phyloP scores from a whole-genome alignment of 2,329 filamentous ascomycete genomes.

The Hymenoscyphus fraxineus region DNA sequence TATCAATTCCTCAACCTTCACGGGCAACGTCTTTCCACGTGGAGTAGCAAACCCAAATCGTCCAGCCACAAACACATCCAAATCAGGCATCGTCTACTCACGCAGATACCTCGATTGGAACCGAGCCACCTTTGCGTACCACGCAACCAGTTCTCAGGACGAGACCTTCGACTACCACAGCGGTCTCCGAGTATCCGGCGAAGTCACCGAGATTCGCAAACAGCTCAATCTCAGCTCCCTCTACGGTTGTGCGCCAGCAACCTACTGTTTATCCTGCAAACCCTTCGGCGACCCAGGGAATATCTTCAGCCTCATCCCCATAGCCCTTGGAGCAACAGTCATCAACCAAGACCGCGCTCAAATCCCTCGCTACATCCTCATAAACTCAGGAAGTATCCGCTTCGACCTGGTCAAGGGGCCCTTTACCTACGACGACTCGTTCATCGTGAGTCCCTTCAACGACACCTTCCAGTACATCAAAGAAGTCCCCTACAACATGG shows the following conservation, averaged over 20 bases:
- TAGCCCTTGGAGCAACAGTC: constrained; percentile 66
- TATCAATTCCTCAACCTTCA: constrained; percentile 29
- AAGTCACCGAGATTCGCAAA: constrained; percentile 66
- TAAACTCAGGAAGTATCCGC: constrained; percentile 85
- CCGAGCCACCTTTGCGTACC: constrained; percentile 66
- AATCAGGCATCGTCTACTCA: constrained; percentile 48
- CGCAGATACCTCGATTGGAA: constrained; percentile 92
- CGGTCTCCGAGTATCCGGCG: constrained; percentile 64
- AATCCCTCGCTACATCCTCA: constrained; percentile 65
- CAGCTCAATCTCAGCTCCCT: constrained; percentile 66
- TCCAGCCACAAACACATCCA: constrained; percentile 27
- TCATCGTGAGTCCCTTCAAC: constrained; percentile 79
- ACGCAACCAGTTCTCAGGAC: constrained; percentile 70
- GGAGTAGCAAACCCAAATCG: constrained; percentile 35
- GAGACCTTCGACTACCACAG: constrained; percentile 70
- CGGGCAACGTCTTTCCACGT: constrained; percentile 21
- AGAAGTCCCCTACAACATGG: constrained; percentile 73
- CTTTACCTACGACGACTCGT: constrained; percentile 83
- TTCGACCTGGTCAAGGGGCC: constrained; percentile 92
- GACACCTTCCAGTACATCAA: constrained; percentile 73
- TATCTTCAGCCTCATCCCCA: constrained; percentile 61
- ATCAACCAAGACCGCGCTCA: constrained; percentile 54
- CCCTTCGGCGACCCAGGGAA: constrained; percentile 69
- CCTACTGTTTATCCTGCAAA: constrained; percentile 76
- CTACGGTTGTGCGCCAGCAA: constrained; percentile 75